Percentiles rank a stretch among this genome's conserved stretches.
phyloP scores from a whole-genome alignment of 768 basidiomycete species.

The Polyporus arcularius region DNA sequence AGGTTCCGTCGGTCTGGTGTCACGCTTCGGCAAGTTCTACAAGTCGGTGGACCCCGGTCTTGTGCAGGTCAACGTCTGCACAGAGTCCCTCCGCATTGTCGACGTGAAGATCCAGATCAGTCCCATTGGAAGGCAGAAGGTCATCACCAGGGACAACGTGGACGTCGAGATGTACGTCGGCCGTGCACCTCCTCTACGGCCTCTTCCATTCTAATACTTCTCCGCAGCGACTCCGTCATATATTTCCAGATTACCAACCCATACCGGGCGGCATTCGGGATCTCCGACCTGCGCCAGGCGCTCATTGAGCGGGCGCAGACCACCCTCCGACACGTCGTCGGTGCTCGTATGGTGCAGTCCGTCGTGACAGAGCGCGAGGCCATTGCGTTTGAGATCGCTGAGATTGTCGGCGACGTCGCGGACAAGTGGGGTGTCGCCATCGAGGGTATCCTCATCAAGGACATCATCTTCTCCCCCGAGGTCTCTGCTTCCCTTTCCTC shows the following conservation, averaged over 20 bases:
- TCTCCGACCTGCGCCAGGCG: conserved; percentile 84
- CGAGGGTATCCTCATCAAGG: conserved; percentile 94
- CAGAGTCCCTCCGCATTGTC: conserved; percentile 81
- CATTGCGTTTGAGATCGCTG: conserved; percentile 94
- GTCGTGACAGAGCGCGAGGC: conserved; percentile 97
- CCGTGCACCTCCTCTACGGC: neutral
- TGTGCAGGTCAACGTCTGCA: conserved; percentile 92
- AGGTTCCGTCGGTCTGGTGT: conserved; percentile 90
- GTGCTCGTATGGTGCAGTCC: conserved; percentile 91
- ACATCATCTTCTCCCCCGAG: conserved; percentile 90
- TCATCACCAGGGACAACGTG: conserved; percentile 96
- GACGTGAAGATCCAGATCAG: conserved; percentile 97
- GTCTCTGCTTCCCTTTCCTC: conserved; percentile 89
- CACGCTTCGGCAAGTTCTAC: conserved; percentile 95
- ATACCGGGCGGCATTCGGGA: conserved; percentile 93
- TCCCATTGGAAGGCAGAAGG: conserved; percentile 81
- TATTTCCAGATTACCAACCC: conserved; percentile 91
- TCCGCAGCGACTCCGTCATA: conserved; percentile 80
- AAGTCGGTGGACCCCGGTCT: conserved; percentile 93
- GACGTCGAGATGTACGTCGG: conserved; percentile 82
- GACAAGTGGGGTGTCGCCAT: conserved; percentile 98
- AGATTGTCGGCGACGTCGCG: conserved; percentile 89
- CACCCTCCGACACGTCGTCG: conserved; percentile 96
- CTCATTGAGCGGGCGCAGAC: conserved; percentile 88
- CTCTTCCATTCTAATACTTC: conserved; percentile 13